Percentiles rank a stretch among this genome's conserved stretches.
These are phyloP conservation scores for Thalassiosira profunda DNA, from an alignment of 108 stramenopile genomes.

Conservation along the genomic window DNA sequence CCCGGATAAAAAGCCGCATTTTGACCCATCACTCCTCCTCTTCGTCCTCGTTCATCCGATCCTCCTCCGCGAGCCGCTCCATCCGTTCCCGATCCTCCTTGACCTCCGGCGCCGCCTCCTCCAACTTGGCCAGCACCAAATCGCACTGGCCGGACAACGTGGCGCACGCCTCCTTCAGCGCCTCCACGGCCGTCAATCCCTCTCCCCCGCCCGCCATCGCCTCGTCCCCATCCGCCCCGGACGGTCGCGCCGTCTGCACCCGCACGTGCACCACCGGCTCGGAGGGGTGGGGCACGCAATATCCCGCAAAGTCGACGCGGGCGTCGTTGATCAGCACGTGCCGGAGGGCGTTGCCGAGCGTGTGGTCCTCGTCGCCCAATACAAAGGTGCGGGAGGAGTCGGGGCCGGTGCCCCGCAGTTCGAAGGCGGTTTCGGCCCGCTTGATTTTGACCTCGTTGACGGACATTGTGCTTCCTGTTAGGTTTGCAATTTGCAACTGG, in stretches of 20 bases:
- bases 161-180: conserved; percentile 74
- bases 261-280: conserved; percentile 96
- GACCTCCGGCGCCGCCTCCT: conserved; percentile 71
- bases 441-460: conserved; percentile 78
- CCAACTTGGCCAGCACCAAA: conserved; percentile 67
- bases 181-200: conserved; percentile 61
- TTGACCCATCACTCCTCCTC: conserved; percentile 14
- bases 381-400: conserved; percentile 80
- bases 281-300: conserved; percentile 96
- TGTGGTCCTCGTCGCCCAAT: conserved; percentile 96
- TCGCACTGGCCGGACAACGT: conserved; percentile 77
- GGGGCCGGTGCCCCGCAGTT: conserved; percentile 76
- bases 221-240: conserved; percentile 5
- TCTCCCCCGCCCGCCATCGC: neutral
- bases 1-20: no score
- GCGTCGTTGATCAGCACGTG: conserved; percentile 82
- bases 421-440: conserved; percentile 40
- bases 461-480: conserved; percentile 40
- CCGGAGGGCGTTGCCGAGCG: conserved; percentile 93
- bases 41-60: conserved; percentile 44
- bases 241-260: conserved; percentile 68
- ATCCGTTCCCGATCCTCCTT: conserved; percentile 66
- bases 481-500: no score
- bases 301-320: conserved; percentile 94
- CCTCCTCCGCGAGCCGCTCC: conserved; percentile 39